A percentile compares a stretch with the other conserved stretches of the same genome.
Evolutionary conservation across 495 filamentous ascomycete genomes (phyloP).

Genomic region (Aspergillus mulundensis): DNA sequence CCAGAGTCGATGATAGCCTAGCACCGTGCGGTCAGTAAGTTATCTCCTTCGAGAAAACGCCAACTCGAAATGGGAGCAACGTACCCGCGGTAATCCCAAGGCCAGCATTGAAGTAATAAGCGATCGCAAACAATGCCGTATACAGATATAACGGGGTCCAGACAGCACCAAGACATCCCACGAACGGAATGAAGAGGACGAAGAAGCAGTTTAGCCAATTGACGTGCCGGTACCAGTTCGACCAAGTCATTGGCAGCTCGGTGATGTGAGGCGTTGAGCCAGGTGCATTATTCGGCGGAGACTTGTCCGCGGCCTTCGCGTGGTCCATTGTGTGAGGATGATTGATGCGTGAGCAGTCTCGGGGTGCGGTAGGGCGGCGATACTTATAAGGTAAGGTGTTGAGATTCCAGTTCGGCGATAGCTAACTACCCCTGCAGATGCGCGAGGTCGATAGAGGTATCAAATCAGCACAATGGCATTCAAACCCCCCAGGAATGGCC

Average conservation of each 20-base stretch:
- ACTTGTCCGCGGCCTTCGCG: background rate
- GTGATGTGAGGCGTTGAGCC: conserved; percentile 36
- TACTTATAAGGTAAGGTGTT: no score
- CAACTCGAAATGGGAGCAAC: conserved; percentile 14
- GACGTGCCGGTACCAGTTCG: conserved; percentile 95
- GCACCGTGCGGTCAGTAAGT: background rate
- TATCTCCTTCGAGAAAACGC: background rate
- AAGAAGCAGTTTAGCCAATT: conserved; percentile 89
- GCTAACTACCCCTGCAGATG: background rate
- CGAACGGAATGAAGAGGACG: conserved; percentile 77
- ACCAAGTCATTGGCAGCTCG: conserved; percentile 64
- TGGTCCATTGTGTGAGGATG: background rate
- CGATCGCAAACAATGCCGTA: conserved; percentile 74
- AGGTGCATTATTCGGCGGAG: background rate
- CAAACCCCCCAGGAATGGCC: background rate
- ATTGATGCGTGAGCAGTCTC: background rate
- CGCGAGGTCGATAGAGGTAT: background rate
- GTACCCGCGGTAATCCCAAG: conserved; percentile 81
- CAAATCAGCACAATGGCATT: background rate
- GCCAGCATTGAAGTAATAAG: conserved; percentile 90
- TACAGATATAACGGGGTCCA: conserved; percentile 75
- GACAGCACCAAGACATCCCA: conserved; percentile 68
- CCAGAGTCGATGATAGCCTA: conserved; percentile 79
- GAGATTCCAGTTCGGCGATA: no score
- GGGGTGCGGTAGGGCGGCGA: background rate